These are phyloP conservation scores for Penicillium tannophilum DNA, from an alignment of 495 filamentous ascomycete genomes.

Conservation along the genomic window DNA sequence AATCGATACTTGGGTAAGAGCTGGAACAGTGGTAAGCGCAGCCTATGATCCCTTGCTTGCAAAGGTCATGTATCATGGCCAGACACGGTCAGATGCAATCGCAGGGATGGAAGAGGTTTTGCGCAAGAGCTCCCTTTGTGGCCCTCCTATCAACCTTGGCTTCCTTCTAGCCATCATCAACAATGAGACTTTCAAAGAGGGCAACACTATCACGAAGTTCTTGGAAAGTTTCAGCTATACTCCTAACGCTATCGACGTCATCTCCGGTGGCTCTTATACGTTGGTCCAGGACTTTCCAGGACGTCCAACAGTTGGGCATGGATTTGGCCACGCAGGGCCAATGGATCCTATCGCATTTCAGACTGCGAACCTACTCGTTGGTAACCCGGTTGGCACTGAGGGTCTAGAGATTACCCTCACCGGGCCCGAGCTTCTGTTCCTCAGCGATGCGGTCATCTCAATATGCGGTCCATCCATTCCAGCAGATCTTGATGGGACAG, in stretches of 20 bases:
- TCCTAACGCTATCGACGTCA: conserved; percentile 57
- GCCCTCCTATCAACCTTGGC: conserved; percentile 59
- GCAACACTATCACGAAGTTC: conserved; percentile 38
- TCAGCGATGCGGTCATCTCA: conserved; percentile 49
- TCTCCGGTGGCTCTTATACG: conserved; percentile 57
- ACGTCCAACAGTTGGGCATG: conserved; percentile 51
- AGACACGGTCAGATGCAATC: conserved; percentile 44
- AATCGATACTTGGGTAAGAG: conserved; percentile 65
- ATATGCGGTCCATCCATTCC: conserved; percentile 42
- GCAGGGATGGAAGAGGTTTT: conserved; percentile 46
- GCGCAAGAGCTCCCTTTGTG: conserved; percentile 47
- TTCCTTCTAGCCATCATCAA: conserved; percentile 52
- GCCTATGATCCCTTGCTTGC: conserved; percentile 44
- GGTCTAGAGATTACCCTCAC: conserved; percentile 60
- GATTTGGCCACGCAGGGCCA: conserved; percentile 54
- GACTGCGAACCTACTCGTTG: conserved; percentile 57
- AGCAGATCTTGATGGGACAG: no score
- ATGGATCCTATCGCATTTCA: conserved; percentile 41
- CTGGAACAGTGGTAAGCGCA: conserved; percentile 51
- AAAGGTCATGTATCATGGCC: conserved; percentile 59
- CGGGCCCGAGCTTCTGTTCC: conserved; percentile 60
- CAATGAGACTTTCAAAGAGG: conserved; percentile 41
- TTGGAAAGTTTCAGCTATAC: conserved; percentile 51
- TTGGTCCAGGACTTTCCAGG: conserved; percentile 61
- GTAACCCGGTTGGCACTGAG: conserved; percentile 53